phyloP scores from a whole-genome alignment of 352 stramenopile genomes.

The Lagenidium giganteum region DNA sequence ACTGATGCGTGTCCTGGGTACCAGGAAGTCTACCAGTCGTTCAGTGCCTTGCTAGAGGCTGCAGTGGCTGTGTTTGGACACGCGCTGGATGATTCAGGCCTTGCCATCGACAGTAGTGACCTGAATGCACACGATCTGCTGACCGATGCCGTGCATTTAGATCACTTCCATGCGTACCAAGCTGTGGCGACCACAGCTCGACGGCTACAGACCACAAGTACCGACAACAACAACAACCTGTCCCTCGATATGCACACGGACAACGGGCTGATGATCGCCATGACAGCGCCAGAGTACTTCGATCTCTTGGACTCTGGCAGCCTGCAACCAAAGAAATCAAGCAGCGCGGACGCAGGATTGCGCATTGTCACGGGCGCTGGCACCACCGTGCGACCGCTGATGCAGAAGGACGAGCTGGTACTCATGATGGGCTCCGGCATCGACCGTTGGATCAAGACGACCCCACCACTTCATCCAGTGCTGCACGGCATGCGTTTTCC shows the following conservation, averaged over 20 bases:
- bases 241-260: slow-evolving; percentile 74
- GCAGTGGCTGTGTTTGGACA: slow-evolving; percentile 44
- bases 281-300: slow-evolving; percentile 71
- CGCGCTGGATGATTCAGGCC: slow-evolving; percentile 50
- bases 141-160: slow-evolving; percentile 65
- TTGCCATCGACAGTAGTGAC: too few relatives aligned
- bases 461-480: slow-evolving; percentile 17
- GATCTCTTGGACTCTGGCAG: slow-evolving; percentile 27
- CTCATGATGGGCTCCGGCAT: slow-evolving; percentile 30
- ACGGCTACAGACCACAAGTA: too few relatives aligned
- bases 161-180: slow-evolving; percentile 80
- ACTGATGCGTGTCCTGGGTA: slow-evolving; percentile 34
- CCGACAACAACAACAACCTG: slow-evolving; percentile 19
- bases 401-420: slow-evolving; percentile 30
- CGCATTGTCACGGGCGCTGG: slow-evolving; percentile 21
- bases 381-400: slow-evolving; percentile 16
- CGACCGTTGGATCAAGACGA: slow-evolving; percentile 22
- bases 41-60: slow-evolving; percentile 43
- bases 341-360: slow-evolving; percentile 33
- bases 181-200: slow-evolving; percentile 13
- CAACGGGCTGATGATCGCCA: slow-evolving; percentile 66
- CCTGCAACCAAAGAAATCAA: slow-evolving; percentile 24
- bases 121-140: too few relatives aligned
- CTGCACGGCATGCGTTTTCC: slow-evolving; percentile 28
- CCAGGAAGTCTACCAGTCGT: slow-evolving; percentile 29